phyloP scores from a whole-genome alignment of 768 basidiomycete species.

The Phlebiopsis flavidoalba region DNA sequence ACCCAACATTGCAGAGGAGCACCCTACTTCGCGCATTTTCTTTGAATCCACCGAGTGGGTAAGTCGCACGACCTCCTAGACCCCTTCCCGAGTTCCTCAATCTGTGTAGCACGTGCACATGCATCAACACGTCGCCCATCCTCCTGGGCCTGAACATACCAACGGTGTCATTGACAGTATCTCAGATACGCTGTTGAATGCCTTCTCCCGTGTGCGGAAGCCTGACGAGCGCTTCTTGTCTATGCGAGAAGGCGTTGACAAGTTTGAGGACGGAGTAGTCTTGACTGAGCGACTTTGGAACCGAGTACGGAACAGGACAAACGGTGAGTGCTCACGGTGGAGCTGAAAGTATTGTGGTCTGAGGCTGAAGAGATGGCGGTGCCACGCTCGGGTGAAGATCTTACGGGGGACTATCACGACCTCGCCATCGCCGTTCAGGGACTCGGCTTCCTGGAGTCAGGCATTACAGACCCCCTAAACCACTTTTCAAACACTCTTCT shows the following conservation, averaged over 20 bases:
- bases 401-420: constrained; percentile 96
- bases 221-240: constrained; percentile 93
- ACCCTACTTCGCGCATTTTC: constrained; percentile 90
- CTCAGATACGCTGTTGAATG: constrained; percentile 93
- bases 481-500: constrained; percentile 95
- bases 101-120: constrained; percentile 80
- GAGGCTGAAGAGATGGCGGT: constrained; percentile 83
- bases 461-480: constrained; percentile 96
- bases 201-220: constrained; percentile 92
- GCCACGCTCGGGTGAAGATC: constrained; percentile 85
- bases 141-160: constrained; percentile 76
- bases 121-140: constrained; percentile 94
- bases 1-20: constrained; percentile 90
- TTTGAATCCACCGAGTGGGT: constrained; percentile 99
- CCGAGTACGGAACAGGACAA: constrained; percentile 74
- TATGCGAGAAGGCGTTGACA: constrained; percentile 90
- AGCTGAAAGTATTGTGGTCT: constrained; percentile 27
- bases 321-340: constrained; percentile 57
- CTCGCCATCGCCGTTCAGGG: constrained; percentile 95
- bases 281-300: constrained; percentile 78
- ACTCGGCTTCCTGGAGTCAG: constrained; percentile 95
- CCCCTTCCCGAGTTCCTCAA: constrained; percentile 7
- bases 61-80: constrained; percentile 20
- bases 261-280: constrained; percentile 91
- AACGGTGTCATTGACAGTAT: constrained; percentile 89